phyloP scores from a whole-genome alignment of 1,139 yeast genomes.

The Pichiaceae sp. region DNA sequence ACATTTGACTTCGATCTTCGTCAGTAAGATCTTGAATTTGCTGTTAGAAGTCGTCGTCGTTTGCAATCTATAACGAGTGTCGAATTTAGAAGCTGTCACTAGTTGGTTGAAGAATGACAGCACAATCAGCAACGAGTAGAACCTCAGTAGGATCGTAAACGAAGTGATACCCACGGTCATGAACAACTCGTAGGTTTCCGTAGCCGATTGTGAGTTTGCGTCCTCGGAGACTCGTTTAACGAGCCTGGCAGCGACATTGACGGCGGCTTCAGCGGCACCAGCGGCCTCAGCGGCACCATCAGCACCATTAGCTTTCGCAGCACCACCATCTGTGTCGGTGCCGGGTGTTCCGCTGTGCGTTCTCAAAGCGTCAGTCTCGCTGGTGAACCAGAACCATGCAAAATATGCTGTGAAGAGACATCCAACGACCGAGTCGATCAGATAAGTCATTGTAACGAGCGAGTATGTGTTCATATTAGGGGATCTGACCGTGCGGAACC shows the following conservation, averaged over 20 bases:
- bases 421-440: slow-evolving; percentile 60
- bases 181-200: slow-evolving; percentile 57
- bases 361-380: slow-evolving; percentile 10
- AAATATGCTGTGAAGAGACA: slow-evolving; percentile 67
- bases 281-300: neutral
- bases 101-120: slow-evolving; percentile 47
- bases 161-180: slow-evolving; percentile 49
- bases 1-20: slow-evolving; percentile 10
- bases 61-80: slow-evolving; percentile 16
- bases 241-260: slow-evolving; percentile 1
- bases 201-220: slow-evolving; percentile 22
- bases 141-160: slow-evolving; percentile 40
- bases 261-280: neutral
- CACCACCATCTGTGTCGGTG: neutral
- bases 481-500: slow-evolving; percentile 39
- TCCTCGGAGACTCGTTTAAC: slow-evolving; percentile 10
- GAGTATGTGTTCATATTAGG: slow-evolving; percentile 47
- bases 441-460: slow-evolving; percentile 54
- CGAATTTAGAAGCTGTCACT: slow-evolving; percentile 17
- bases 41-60: slow-evolving; percentile 14
- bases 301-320: slow-evolving; percentile 2
- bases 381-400: slow-evolving; percentile 60
- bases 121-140: slow-evolving; percentile 60
- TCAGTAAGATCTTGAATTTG: slow-evolving; percentile 19
- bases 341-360: neutral